phyloP scores from a whole-genome alignment of 2,329 filamentous ascomycete genomes.

The Thielaviopsis punctulata region DNA sequence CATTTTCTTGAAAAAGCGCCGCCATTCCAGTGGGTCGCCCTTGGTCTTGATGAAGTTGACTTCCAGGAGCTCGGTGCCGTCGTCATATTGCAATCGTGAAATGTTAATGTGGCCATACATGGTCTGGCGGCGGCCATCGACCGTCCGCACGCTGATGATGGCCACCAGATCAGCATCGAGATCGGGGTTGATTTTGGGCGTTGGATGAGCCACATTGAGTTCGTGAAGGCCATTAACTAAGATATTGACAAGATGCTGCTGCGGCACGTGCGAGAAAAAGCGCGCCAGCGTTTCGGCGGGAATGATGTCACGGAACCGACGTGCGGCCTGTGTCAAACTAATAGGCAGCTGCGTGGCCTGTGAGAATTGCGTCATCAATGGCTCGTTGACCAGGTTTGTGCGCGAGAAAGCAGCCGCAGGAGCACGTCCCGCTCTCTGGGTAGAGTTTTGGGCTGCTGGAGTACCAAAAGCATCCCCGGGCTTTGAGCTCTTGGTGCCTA shows the following conservation, averaged over 20 bases:
- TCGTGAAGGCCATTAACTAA: constrained; percentile 68
- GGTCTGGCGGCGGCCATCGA: constrained; percentile 54
- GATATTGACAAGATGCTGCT: constrained; percentile 60
- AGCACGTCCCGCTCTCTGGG: background rate
- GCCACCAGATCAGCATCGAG: constrained; percentile 21
- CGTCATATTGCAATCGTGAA: constrained; percentile 43
- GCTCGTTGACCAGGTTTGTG: constrained; percentile 65
- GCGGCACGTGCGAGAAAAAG: constrained; percentile 73
- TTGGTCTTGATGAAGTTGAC: constrained; percentile 88
- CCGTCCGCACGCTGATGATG: constrained; percentile 55
- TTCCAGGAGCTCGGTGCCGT: constrained; percentile 50
- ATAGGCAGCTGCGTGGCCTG: constrained; percentile 61
- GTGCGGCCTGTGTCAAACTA: constrained; percentile 74
- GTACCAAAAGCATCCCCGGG: constrained; percentile 14
- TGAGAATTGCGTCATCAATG: constrained; percentile 73
- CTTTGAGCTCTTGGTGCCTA: constrained; percentile 17
- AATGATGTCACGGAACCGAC: constrained; percentile 77
- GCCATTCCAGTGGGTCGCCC: constrained; percentile 92
- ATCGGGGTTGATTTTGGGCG: constrained; percentile 24
- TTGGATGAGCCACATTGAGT: constrained; percentile 60
- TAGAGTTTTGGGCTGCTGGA: background rate
- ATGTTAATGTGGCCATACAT: constrained; percentile 61
- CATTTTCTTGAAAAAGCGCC: constrained; percentile 92
- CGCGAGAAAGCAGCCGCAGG: constrained; percentile 23
- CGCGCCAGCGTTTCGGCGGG: constrained; percentile 74